These are phyloP conservation scores for Schoenoplectus tabernaemontani DNA, from an alignment of 202 grass and related monocot genomes.

Conservation along the genomic window DNA sequence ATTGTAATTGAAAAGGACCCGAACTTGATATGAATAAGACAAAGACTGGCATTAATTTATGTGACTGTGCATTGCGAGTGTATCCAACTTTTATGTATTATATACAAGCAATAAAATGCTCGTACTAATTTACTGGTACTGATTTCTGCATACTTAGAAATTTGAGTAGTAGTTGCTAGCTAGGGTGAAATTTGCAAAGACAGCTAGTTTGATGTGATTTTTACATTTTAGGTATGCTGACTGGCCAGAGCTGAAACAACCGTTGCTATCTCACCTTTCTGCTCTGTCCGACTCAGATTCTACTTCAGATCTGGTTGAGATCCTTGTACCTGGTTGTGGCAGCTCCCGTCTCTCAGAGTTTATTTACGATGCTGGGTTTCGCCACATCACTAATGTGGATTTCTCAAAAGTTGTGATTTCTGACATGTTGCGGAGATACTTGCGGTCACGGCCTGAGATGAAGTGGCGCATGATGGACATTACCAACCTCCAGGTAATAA, in stretches of 20 bases:
- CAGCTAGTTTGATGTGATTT: not conserved
- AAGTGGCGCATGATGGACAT: slow-evolving; percentile 96
- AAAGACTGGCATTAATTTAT: not conserved
- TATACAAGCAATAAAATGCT: not conserved
- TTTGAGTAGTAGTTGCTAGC: not conserved
- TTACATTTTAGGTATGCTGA: slow-evolving; percentile 34
- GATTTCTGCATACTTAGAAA: not conserved
- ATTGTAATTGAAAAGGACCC: not conserved
- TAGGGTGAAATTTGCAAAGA: not conserved
- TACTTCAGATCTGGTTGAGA: slow-evolving; percentile 30
- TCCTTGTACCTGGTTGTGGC: slow-evolving; percentile 84
- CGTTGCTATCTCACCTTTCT: slow-evolving; percentile 49
- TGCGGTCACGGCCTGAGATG: slow-evolving; percentile 80
- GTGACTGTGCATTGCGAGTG: not conserved
- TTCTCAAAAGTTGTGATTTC: slow-evolving; percentile 78
- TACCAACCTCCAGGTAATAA: slow-evolving; percentile 63
- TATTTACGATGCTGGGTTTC: slow-evolving; percentile 78
- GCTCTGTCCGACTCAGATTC: not conserved
- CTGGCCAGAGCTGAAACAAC: slow-evolving; percentile 54
- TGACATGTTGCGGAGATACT: slow-evolving; percentile 73
- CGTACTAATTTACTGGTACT: not conserved
- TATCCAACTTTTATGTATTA: not conserved
- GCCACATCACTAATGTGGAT: slow-evolving; percentile 70
- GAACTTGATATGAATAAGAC: not conserved
- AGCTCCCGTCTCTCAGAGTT: slow-evolving; percentile 72